These are phyloP conservation scores for Metroxylon sagu DNA, from an alignment of 176 grass and related monocot genomes.

Conservation along the genomic window DNA sequence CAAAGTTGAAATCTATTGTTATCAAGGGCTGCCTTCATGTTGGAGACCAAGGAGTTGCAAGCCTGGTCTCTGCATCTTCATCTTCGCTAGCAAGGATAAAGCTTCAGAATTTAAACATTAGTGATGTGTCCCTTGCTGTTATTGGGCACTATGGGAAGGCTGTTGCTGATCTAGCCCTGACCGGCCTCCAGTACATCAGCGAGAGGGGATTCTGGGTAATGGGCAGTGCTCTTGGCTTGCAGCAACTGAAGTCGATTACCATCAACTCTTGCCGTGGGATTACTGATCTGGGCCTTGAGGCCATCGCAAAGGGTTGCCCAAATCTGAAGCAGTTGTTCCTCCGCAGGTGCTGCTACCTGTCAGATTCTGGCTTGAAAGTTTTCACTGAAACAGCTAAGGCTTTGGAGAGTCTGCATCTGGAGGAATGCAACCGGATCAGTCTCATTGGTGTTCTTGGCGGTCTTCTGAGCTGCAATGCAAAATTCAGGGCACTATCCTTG, in stretches of 20 bases:
- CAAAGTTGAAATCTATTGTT: conserved; percentile 50
- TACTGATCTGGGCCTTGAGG: conserved; percentile 53
- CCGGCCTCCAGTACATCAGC: conserved; percentile 43
- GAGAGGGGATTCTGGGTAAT: conserved; percentile 98
- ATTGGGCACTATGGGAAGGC: conserved; percentile 74
- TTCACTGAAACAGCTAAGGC: conserved; percentile 45
- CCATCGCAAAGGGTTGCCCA: conserved; percentile 65
- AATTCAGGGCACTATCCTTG: conserved; percentile 63
- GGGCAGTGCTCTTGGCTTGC: conserved; percentile 78
- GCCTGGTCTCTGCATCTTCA: conserved; percentile 40
- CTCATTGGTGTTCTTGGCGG: conserved; percentile 59
- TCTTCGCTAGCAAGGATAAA: conserved; percentile 54
- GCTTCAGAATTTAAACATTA: conserved; percentile 69
- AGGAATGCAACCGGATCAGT: conserved; percentile 70
- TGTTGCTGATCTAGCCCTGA: conserved; percentile 54
- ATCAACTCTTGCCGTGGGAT: conserved; percentile 61
- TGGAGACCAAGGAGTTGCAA: conserved; percentile 61
- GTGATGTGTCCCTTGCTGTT: conserved; percentile 64
- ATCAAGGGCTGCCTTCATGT: conserved; percentile 65
- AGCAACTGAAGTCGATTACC: conserved; percentile 57
- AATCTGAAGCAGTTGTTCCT: conserved; percentile 62
- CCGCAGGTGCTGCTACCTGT: conserved; percentile 59
- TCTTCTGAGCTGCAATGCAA: conserved; percentile 58
- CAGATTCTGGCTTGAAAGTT: conserved; percentile 53
- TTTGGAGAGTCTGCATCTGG: conserved; percentile 58